Evolutionary conservation across 1,284 basidiomycete genomes (phyloP), one percentile per base, ranked within the genome.

Genomic region (Peniophora sp.): DNA sequence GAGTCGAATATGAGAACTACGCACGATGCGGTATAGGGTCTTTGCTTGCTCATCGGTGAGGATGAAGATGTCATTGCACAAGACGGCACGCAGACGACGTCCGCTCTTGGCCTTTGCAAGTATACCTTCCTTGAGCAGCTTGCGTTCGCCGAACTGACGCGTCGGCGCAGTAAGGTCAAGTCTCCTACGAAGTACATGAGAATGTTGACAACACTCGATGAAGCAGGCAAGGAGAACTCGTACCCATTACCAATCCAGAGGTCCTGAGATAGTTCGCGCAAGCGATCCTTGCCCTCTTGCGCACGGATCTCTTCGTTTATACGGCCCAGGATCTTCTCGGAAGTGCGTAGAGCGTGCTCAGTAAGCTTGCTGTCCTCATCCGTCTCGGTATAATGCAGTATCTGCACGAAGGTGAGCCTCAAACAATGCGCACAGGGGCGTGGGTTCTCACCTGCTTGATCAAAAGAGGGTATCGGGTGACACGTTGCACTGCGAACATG

Each of bases 281-380:
- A 72, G 10, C 85, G 78, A 56, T 91, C 88, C 2, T 73, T 65
- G 1, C 85, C 83, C 65, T 97, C 92, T 54, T 86, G 83, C n/a
- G 88, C 81, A 3, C 93, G 78, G 36, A 98, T 92, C 1, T 83
- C 76, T 65, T 97, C 94, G 64, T 98, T 98, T 62, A 97, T 93
- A 27, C 79, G 72, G 3, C 74, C 77, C 0, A 97, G 74, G 6
- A 94, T 82, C 12, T 68, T 69, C 66, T 96, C 91, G 0, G 91
- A 79, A 12, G 73, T 79, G 10, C 74, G 67, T 2, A 90, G 74
- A 0, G 90, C 78, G 0, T 64, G 63, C 9, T 75, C 67, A 27
- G 96, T 78, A 0, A 64, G 64, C 14, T 64, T 64, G 35, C 76
- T 71, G 58, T 94, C 85, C 36, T 71, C 69, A 48, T 78, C 78